Percentiles rank a stretch among this genome's conserved stretches.
Evolutionary conservation across 2,329 filamentous ascomycete species (phyloP).

Genomic region (Aureobasidium sp.): DNA sequence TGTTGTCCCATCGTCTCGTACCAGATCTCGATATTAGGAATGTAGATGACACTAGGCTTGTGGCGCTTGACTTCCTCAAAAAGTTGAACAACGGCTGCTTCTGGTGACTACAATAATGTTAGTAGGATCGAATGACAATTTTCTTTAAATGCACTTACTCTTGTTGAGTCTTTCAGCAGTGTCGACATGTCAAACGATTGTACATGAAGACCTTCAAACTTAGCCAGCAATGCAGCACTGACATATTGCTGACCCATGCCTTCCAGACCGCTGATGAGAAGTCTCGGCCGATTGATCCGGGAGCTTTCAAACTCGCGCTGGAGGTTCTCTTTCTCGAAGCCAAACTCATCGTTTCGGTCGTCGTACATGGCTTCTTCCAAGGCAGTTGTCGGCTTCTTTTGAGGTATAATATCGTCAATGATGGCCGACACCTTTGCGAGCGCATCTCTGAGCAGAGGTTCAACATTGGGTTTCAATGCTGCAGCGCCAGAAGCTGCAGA

Average conservation of each 20-base stretch:
- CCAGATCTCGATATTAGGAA: constrained; percentile 87
- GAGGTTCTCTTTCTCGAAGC: constrained; percentile 76
- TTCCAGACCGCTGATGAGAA: constrained; percentile 71
- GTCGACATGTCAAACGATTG: constrained; percentile 90
- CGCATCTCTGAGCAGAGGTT: constrained; percentile 71
- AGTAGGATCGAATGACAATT: background rate
- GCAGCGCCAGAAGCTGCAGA: constrained; percentile 78
- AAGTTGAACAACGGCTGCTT: constrained; percentile 81
- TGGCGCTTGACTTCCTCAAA: constrained; percentile 91
- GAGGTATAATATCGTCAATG: constrained; percentile 71
- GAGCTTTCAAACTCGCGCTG: constrained; percentile 70
- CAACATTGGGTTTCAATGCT: constrained; percentile 70
- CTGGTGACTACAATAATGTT: constrained; percentile 51
- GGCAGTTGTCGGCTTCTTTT: constrained; percentile 78
- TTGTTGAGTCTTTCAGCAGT: constrained; percentile 72
- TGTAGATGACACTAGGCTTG: constrained; percentile 92
- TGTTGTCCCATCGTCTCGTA: constrained; percentile 59
- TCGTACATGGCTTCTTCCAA: constrained; percentile 93
- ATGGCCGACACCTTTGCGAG: constrained; percentile 57
- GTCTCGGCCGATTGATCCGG: constrained; percentile 78
- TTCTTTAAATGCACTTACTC: constrained; percentile 43
- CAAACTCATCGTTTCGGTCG: constrained; percentile 71
- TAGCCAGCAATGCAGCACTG: constrained; percentile 74
- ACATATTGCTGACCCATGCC: constrained; percentile 96
- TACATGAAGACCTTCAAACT: constrained; percentile 89